Base-by-base conservation (phyloP, 139 green algal species). In the Chlorella sp. region DNA sequence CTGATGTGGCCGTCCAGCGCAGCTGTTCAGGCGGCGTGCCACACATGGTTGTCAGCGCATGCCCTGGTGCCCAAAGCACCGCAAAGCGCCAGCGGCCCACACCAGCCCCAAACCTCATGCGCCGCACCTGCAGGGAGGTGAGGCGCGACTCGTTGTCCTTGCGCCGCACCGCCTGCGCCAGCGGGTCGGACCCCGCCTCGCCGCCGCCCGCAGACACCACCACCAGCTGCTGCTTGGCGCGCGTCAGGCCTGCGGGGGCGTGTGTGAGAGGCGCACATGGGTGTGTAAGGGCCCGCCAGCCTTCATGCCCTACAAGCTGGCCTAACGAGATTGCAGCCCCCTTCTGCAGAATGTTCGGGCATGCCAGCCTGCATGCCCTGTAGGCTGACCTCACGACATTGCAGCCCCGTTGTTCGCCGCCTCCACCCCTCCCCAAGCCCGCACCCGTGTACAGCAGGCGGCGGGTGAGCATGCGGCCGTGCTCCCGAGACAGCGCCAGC, bases 381-480 rank as follows among this genome's bases (percentile, higher is more conserved):
- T 11, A 56, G 7, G 24, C 16, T n/a, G n/a, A n/a, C n/a, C n/a
- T 13, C 32, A 13, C 64, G 3, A 41, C 14, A 36, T 22, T 19
- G 8, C n/a, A 67, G 0, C 34, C 1, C 51, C 36, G 32, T 8
- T 40, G 14, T 38, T 46, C 3, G 0, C 16, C 36, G 32, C 7
- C 58, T 58, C 28, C 6, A 3, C 32, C 43, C 19, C 14, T 13
- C 43, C 43, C 64, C 38, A 30, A 19, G 67, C 46, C 4, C 58
- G 54, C 82, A 82, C 83, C 92, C 43, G 93, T 98, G 90, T 98
- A 98, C 24, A 98, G 72, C 74, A 98, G 93, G 38, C 90, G 87
- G 13, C 94, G 88, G 8, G 87, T 87, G 70, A 96, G 86, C 62
- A 97, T 82, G 68, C 90, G 88, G 17, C 81, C 70, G 51, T 92